Evolutionary conservation across 2,329 filamentous ascomycete species (phyloP), one percentile per base, ranked within the genome.

Genomic region (Penicillium aurantiogriseum): DNA sequence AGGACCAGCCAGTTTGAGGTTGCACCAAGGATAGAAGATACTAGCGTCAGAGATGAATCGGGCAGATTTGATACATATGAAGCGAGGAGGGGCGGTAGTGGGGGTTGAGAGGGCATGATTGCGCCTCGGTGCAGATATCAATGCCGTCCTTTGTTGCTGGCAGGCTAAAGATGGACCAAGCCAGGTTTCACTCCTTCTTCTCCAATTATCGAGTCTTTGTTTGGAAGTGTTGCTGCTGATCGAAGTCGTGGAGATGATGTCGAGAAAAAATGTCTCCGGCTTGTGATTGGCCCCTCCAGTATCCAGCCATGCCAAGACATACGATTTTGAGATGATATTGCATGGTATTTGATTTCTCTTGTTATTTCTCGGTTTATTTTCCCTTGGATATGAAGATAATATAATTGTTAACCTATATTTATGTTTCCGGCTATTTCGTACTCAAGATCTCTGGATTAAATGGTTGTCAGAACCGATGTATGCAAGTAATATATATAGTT

Each of bases 1-100:
- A 83, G 64, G 0, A 81, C 69, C 23, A 87, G 76, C 85, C 85
- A 87, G 65, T 83, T 84, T 21, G 81, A 69, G 74, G 80, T 78
- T 45, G 78, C 76, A n/a, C 71, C 72, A 29, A 80, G 69, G 2
- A 79, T 74, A 11, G 76, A 78, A 19, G 77, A 78, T 31, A 80
- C 62, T 27, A 80, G 59, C 10, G 73, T 78, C 48, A 79, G 70
- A 8, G 76, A 77, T 25, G 72, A 69, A 42, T 67, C 59, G 21
- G 72, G 68, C 36, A 71, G 67, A 43, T 68, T 67, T 53, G 70
- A 69, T 60, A 76, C 59, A 67, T 77, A 77, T 42, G 73, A 65
- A 33, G 67, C 61, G 58, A 78, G 70, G 53, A 76, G 69, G 57
- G 69, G 74, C 52, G 76, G 76, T 57, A 78, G 71, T 49, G 72